Evolutionary conservation across 2,329 filamentous ascomycete species (phyloP).

Genomic region (Podosphaera fusca): DNA sequence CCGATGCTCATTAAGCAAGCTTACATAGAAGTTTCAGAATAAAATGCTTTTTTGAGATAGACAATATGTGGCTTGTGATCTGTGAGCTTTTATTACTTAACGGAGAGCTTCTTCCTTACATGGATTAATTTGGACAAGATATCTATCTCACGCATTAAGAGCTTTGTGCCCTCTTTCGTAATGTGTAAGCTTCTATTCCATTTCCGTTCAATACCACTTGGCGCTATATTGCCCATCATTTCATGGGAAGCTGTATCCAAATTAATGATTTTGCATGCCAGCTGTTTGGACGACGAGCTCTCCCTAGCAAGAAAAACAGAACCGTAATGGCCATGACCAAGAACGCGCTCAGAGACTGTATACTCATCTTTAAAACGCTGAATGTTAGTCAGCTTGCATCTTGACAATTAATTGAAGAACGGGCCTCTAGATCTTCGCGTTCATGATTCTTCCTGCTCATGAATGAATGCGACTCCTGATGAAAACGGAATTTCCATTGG

Average conservation of each 20-base stretch:
- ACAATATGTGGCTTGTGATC: slow-evolving; percentile 28
- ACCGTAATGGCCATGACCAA: slow-evolving; percentile 31
- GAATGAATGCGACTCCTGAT: slow-evolving; percentile 9
- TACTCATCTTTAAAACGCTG: slow-evolving; percentile 26
- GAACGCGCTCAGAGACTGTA: slow-evolving; percentile 23
- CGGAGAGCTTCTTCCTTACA: slow-evolving; percentile 18
- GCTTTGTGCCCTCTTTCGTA: slow-evolving; percentile 15
- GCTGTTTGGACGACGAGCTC: slow-evolving; percentile 27
- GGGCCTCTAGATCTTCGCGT: slow-evolving; percentile 18
- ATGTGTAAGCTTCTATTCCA: slow-evolving; percentile 7
- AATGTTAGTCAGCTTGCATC: background rate
- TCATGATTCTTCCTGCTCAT: slow-evolving; percentile 9
- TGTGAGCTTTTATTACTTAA: background rate
- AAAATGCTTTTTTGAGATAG: slow-evolving; percentile 26
- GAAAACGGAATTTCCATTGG: slow-evolving; percentile 18
- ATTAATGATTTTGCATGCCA: slow-evolving; percentile 46
- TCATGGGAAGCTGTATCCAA: slow-evolving; percentile 16
- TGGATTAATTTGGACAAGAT: slow-evolving; percentile 30
- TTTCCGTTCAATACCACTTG: background rate
- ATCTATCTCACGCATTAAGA: slow-evolving; percentile 26
- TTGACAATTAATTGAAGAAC: background rate
- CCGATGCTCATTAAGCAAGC: slow-evolving; percentile 5
- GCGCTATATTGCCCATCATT: background rate
- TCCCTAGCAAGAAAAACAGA: slow-evolving; percentile 31
- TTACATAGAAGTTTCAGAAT: slow-evolving; percentile 24